Evolutionary conservation across 2,329 filamentous ascomycete genomes (phyloP), one percentile per base, ranked within the genome.

Genomic region (Graphium sp.): DNA sequence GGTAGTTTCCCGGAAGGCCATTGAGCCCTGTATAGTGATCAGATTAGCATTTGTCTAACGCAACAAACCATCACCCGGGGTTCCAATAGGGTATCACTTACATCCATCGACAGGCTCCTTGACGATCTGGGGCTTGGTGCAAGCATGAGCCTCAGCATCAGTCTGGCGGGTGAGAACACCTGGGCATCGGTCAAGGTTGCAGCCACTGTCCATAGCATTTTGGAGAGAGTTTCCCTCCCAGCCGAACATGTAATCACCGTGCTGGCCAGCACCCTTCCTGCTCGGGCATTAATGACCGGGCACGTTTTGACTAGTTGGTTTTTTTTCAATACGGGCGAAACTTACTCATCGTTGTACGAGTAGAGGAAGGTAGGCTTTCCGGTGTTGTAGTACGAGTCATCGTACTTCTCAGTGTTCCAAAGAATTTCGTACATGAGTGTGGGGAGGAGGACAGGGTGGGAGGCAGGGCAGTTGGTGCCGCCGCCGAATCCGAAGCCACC

Each of bases 101-200:
- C 57, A 61, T 42, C 57, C 60, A 27, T 62, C 58, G 30, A 63
- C 57, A 7, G 52, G 35, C 44, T 66, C 61, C 20, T 51, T 49
- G 11, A 59, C 58, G 37, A 59, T 54, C 37, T 63, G 58, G 18
- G 49, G 32, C 30, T 56, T 45, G 33, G 45, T 53, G 49, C 60
- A 64, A 28, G 55, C 43, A 38, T 55, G 61, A 49, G 60, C 62
- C 33, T 44, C 40, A 19, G 51, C 52, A 22, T 60, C 49, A 18
- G 48, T 41, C 46, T 61, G 58, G 32, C 51, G 53, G 26, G 50
- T 55, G 41, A 64, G 52, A 20, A 53, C 55, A 31, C 55, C 55
- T 15, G 43, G 40, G 19, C 51, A 39, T 42, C 60, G 58, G 48
- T 52, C 47, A 28, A 59, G 53, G 41, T 58, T 58, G 47, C 56